Conservation (phyloP, 2,329 filamentous ascomycete genomes). For the Pseudocercospora pini-densiflorae region DNA sequence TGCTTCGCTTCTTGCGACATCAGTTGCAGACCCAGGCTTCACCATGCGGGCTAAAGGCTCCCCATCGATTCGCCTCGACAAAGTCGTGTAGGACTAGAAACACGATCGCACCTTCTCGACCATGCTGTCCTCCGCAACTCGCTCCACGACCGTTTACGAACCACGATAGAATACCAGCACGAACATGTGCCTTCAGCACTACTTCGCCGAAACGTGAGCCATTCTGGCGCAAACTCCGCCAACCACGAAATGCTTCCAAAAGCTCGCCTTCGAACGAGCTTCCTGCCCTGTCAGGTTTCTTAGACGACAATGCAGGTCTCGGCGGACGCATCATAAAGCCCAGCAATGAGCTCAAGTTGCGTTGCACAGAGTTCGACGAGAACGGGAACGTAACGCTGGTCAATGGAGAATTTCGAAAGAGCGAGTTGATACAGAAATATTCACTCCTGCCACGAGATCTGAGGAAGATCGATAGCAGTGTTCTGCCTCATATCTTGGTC, state of each 20-base stretch:
- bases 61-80: neutral
- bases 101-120: slow-evolving; percentile 3
- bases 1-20: slow-evolving; percentile 73
- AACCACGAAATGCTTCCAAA: slow-evolving; percentile 23
- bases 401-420: slow-evolving; percentile 97
- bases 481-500: slow-evolving; percentile 92
- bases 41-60: slow-evolving; percentile 42
- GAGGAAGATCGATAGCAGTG: slow-evolving; percentile 95
- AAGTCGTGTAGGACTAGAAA: neutral
- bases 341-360: slow-evolving; percentile 79
- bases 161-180: slow-evolving; percentile 26
- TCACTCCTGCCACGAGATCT: slow-evolving; percentile 91
- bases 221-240: slow-evolving; percentile 36
- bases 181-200: slow-evolving; percentile 28
- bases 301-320: slow-evolving; percentile 65
- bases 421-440: slow-evolving; percentile 95
- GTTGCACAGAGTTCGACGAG: slow-evolving; percentile 95
- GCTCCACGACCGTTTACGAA: slow-evolving; percentile 20
- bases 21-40: slow-evolving; percentile 67
- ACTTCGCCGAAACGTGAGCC: slow-evolving; percentile 23
- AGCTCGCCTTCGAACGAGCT: slow-evolving; percentile 61
- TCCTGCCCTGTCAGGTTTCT: slow-evolving; percentile 55
- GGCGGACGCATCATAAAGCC: slow-evolving; percentile 74
- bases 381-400: slow-evolving; percentile 89
- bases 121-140: neutral